Evolutionary conservation across 495 filamentous ascomycete species (phyloP), one percentile per base, ranked within the genome.

Genomic region (Xylaria intraflava): DNA sequence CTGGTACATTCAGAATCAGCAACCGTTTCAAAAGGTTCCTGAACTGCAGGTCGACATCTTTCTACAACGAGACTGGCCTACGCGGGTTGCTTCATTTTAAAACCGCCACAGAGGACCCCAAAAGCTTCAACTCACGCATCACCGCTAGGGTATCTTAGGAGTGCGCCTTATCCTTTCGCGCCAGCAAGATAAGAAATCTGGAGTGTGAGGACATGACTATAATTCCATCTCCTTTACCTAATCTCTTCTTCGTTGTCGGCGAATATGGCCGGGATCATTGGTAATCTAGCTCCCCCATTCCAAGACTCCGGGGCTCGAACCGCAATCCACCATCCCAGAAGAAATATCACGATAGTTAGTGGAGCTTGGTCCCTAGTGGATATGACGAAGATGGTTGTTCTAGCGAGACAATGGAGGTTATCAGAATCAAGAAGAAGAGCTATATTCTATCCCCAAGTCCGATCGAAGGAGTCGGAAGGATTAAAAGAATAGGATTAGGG

Each of bases 111-210:
- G 51, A 68, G 62, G 36, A 65, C 40, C 33, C 49, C 45, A n/a
- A 64, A 47, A 12, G 53, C 58, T 23, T 50, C 22, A 1, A 51
- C 27, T 63, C 69, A 71, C 11, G 70, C 68, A 50, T 71, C 70
- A 24, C 67, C 52, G 35, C 68, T 72, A 27, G 66, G 51, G 40
- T 68, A 58, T 10, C 61, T 50, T 31, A 64, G 54, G 30, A 68
- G 50, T 36, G 59, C 55, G 14, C 60, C 53, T 38, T 64, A 55
- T 23, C 67, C 64, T n/a, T 76, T 62, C 62, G 49, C 49, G 52
- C 76, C 70, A 51, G 68, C 73, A 61, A 76, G 76, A 55, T 75
- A 76, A 8, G 74, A 76, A n/a, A 76, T 72, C 54, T 76, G 72
- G 41, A 73, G 72, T 29, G 61, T 53, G 23, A 65, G 27, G 16